Evolutionary conservation across 108 stramenopile genomes (phyloP), one percentile per base, ranked within the genome.

Genomic region (Asterionellopsis glacialis): DNA sequence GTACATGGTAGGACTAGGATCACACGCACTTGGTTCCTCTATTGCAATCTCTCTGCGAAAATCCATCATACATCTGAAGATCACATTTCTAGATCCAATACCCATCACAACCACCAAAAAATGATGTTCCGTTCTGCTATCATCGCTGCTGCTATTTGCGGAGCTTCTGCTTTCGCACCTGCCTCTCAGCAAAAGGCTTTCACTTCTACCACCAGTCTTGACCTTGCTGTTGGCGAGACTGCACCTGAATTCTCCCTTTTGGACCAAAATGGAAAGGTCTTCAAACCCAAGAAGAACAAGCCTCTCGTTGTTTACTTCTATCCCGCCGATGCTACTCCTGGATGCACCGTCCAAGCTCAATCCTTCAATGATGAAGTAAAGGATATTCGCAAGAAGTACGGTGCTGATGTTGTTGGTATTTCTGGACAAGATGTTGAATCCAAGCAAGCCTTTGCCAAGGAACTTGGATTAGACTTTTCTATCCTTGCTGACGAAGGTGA

Each of bases 291-390:
- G 42, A 78, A 78, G 69, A 86, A 87, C 69, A 90, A 90, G 72
- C 88, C 88, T 0, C 68, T 90, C 16, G 85, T 90, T 11, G 85
- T 90, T 13, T 90, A 86, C 68, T 90, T 90, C 63, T 90, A 90
- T 56, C 88, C 88, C 24, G 78, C 88, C 18, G 88, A 90, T 55
- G 54, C 80, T 1, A 84, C 88, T 11, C 88, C 88, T 7, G 88
- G 88, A 33, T 90, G 88, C 74, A 90, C 88, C 15, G 71, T 80
- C 4, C 88, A 90, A 64, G 88, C 88, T 13, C 73, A 73, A 44
- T 65, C 56, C 4, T 90, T 90, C 60, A 81, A 90, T 44, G 65
- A 73, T n/a, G 64, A 72, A 27, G 79, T 90, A 43, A 60, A 82
- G 39, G 59, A 63, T 24, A 87, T 90, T 50, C 80, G 88, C n/a